Evolutionary conservation across 306 rosid genomes (phyloP), one percentile per base, ranked within the genome.

Genomic region (Prinsepia uniflora): DNA sequence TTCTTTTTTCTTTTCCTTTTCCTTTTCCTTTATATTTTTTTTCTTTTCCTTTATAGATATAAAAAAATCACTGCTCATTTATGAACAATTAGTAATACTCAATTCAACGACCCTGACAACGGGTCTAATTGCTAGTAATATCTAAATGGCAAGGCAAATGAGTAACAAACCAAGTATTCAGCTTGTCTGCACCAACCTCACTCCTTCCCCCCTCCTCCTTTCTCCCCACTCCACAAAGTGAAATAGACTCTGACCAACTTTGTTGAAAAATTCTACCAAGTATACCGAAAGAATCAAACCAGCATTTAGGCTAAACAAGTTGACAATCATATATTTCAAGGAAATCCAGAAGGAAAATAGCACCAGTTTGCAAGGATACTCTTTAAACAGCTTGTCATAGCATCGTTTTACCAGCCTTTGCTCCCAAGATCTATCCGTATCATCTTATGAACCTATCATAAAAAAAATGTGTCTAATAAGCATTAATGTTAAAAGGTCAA

Each of bases 341-440:
- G 14, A 62, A 42, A 13, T 40, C 1, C 2, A 24, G 19, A 18
- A 40, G 45, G 54, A 36, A 52, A 56, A 9, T 60, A 66, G 56
- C 56, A 72, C 45, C 12, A 70, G 8, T 54, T 71, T 60, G 52
- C 59, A 67, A 90, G 96, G 98, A 90, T 94, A 94, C 98, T 94
- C 98, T 80, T 94, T 90, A 76, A 90, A 94, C 82, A 90, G 95
- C 84, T 94, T 90, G n/a, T 86, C 92, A 83, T 90, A 88, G 79
- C 89, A 94, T 60, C 91, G 92, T 85, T 89, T 94, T 74, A 94
- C 98, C 76, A 94, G 89, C 94, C 91, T 87, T 84, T 90, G 98
- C 79, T 88, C 98, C 98, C 98, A 88, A 50, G 98, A 93, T 60
- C 82, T 82, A 83, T 94, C 64, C 96, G 83, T 72, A 60, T 90